These are phyloP conservation scores for Alternaria sp. DNA, from an alignment of 2,329 filamentous ascomycete genomes.

Conservation along the genomic window DNA sequence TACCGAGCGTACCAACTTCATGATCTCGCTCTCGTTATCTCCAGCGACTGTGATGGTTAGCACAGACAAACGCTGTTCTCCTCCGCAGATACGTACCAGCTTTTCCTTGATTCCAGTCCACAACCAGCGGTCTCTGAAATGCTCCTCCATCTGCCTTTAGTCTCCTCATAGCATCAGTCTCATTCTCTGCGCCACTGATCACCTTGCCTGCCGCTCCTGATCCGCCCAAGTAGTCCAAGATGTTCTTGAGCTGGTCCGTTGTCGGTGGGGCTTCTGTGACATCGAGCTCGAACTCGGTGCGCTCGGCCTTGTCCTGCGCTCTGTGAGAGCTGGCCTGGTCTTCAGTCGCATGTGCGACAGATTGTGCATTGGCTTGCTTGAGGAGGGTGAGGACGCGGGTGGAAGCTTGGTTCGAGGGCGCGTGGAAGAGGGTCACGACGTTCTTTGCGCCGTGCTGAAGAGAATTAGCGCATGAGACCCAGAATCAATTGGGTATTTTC, in stretches of 20 bases:
- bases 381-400: constrained; percentile 77
- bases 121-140: constrained; percentile 83
- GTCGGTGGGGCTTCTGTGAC: constrained; percentile 84
- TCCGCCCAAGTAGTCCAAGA: constrained; percentile 80
- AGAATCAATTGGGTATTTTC: neutral
- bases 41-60: constrained; percentile 63
- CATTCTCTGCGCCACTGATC: constrained; percentile 76
- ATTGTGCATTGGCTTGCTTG: constrained; percentile 79
- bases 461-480: neutral
- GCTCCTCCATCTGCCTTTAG: constrained; percentile 73
- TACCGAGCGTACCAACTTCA: constrained; percentile 76
- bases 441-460: constrained; percentile 66
- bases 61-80: neutral
- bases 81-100: constrained; percentile 62
- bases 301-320: constrained; percentile 66
- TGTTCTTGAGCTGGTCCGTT: constrained; percentile 80
- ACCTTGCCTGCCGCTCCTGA: constrained; percentile 67
- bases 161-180: constrained; percentile 80
- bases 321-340: constrained; percentile 77
- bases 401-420: constrained; percentile 76
- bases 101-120: constrained; percentile 94
- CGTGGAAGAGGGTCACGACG: constrained; percentile 96
- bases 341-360: constrained; percentile 72
- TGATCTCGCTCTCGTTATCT: constrained; percentile 86
- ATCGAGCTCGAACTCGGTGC: constrained; percentile 84